Evolutionary conservation across 2,329 filamentous ascomycete species (phyloP).

Genomic region (Harringtonia lauricola): DNA sequence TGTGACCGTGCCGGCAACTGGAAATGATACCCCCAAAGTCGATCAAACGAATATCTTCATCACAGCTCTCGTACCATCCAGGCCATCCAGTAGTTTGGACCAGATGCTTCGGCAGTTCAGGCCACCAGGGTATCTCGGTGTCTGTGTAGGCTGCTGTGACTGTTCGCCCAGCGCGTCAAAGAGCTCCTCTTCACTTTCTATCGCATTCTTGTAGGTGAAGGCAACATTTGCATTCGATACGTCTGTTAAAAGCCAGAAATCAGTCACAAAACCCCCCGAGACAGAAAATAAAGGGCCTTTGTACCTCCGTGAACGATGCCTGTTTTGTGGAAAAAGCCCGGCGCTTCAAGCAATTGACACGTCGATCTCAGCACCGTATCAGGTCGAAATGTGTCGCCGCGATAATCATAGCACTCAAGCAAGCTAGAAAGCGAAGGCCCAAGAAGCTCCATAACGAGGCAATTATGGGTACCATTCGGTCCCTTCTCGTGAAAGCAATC

Average conservation of each 20-base stretch:
- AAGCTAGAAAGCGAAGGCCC: background rate
- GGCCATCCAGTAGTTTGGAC: background rate
- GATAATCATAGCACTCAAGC: background rate
- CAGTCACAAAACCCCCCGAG: background rate
- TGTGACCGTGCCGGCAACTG: background rate
- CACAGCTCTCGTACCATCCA: background rate
- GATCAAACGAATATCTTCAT: background rate
- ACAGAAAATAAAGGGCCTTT: background rate
- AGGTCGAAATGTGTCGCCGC: background rate
- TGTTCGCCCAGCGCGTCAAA: background rate
- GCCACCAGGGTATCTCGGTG: background rate
- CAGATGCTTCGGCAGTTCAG: background rate
- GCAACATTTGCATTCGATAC: background rate
- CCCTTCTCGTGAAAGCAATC: background rate
- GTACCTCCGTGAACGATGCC: slow-evolving; percentile 1
- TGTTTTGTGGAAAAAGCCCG: background rate
- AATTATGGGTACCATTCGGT: background rate
- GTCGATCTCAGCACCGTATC: background rate
- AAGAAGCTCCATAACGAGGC: background rate
- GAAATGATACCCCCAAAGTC: background rate
- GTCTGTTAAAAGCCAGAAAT: background rate
- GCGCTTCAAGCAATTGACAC: background rate
- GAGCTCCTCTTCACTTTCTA: background rate
- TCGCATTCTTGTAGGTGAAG: background rate
- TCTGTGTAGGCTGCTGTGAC: background rate